Evolutionary conservation across 257 asterid genomes (phyloP), one percentile per base, ranked within the genome.

Genomic region (Scutellaria baicalensis): DNA sequence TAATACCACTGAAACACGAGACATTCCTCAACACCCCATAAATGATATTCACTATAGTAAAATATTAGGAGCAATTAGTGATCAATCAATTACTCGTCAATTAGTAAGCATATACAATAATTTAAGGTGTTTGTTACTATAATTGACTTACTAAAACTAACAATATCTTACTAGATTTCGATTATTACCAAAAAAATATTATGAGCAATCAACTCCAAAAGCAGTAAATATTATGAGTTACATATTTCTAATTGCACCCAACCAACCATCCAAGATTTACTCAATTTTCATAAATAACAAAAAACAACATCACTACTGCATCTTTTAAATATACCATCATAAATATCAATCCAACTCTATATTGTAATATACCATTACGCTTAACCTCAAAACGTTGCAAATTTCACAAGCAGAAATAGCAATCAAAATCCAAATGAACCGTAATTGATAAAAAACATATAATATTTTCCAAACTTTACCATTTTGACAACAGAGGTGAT

Each of bases 201-300:
- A 31, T 55, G 55, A 54, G 39, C 44, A n/a, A 27, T 27, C 12
- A 63, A 23, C 18, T 57, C 5, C 48, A 52, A 13, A 68, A 27
- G 39, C 50, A n/a, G n/a, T n/a, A n/a, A n/a, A n/a, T 11, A 38
- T 18, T 64, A 64, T 8, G 50, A 75, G 38, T 31, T 23, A 52
- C 48, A 42, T 62, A 58, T 64, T 61, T 76, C 68, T 49, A 49
- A 33, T 68, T 51, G 51, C 40, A 59, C 42, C 61, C 23, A 55
- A 65, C 40, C 31, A 35, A 61, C 12, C 45, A 31, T 33, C 3
- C 49, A n/a, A n/a, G n/a, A n/a, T n/a, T n/a, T n/a, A n/a, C n/a
- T n/a, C n/a, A n/a, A n/a, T n/a, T n/a, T n/a, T n/a, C n/a, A n/a
- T n/a, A n/a, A n/a, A n/a, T n/a, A n/a, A 14, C 27, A 18, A 50